These are phyloP conservation scores for Protomyces gravidus DNA, from an alignment of 1,139 yeast species.

Conservation along the genomic window DNA sequence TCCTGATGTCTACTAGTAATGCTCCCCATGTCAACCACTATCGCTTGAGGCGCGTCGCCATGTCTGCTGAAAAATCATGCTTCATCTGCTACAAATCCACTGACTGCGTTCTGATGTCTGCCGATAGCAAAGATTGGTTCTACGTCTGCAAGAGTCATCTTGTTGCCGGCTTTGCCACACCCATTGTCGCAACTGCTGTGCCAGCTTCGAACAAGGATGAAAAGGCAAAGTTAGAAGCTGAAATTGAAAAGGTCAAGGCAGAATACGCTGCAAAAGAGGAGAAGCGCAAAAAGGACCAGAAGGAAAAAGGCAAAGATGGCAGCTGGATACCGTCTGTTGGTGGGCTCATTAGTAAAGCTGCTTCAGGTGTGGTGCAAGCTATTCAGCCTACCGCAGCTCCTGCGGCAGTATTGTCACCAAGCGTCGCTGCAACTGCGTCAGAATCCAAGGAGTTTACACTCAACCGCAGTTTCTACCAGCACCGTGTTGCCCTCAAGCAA, in stretches of 20 bases:
- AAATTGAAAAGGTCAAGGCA: conserved; percentile 38
- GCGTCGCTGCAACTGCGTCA: conserved; percentile 39
- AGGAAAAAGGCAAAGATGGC: conserved; percentile 34
- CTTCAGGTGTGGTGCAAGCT: neutral
- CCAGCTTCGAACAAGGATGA: conserved; percentile 45
- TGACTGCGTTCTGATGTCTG: conserved; percentile 55
- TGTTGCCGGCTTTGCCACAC: conserved; percentile 60
- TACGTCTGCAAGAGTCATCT: conserved; percentile 66
- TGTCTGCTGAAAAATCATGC: conserved; percentile 56
- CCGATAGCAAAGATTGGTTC: conserved; percentile 57
- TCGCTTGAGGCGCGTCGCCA: conserved; percentile 54
- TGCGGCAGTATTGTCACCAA: conserved; percentile 7
- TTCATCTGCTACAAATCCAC: conserved; percentile 65
- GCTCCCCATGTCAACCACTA: conserved; percentile 52
- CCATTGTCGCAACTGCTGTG: conserved; percentile 50
- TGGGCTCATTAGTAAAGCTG: neutral
- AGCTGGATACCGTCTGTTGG: conserved; percentile 1
- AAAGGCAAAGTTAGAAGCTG: conserved; percentile 44
- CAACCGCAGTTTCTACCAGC: conserved; percentile 52
- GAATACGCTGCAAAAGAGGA: conserved; percentile 38
- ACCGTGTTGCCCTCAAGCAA: conserved; percentile 48
- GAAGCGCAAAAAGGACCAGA: conserved; percentile 34
- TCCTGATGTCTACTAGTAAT: neutral
- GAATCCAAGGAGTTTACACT: conserved; percentile 51
- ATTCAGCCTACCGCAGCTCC: conserved; percentile 33